Conservation (phyloP, 2,329 filamentous ascomycete genomes). For the Trichoderma afroharzianum region DNA sequence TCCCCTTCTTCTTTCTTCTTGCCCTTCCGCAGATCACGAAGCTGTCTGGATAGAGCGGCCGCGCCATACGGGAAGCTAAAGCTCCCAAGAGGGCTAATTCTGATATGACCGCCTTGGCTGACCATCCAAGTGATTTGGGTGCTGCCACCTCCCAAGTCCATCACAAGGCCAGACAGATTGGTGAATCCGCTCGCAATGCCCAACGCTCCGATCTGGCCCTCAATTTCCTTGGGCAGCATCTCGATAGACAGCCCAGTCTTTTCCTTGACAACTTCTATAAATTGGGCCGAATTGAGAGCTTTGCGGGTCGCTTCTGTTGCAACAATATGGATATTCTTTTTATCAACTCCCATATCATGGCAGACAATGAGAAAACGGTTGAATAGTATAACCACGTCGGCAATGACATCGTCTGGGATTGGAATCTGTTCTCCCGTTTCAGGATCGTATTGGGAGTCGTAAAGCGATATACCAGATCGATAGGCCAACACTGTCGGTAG, state of each 20-base stretch:
- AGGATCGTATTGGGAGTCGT: constrained; percentile 31
- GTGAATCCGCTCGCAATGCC: constrained; percentile 64
- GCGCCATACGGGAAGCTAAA: constrained; percentile 69
- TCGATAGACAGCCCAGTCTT: constrained; percentile 57
- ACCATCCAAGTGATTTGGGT: constrained; percentile 68
- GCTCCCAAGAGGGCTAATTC: constrained; percentile 51
- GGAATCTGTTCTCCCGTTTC: constrained; percentile 31
- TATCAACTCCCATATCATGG: constrained; percentile 25
- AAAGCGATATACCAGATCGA: constrained; percentile 31
- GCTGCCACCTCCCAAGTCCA: constrained; percentile 69
- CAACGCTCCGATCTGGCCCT: constrained; percentile 62
- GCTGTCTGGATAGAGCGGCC: constrained; percentile 57
- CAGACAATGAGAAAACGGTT: constrained; percentile 30
- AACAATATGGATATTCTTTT: constrained; percentile 29
- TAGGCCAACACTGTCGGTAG: constrained; percentile 46
- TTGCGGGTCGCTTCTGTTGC: constrained; percentile 33
- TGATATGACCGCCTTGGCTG: constrained; percentile 45
- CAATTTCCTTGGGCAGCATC: constrained; percentile 62
- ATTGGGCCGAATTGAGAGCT: constrained; percentile 29
- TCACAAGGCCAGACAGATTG: constrained; percentile 60
- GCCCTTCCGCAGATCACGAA: constrained; percentile 42
- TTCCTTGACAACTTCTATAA: constrained; percentile 43
- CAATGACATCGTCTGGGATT: constrained; percentile 28
- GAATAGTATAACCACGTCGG: constrained; percentile 27
- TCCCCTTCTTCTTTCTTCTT: constrained; percentile 38